Evolutionary conservation across 805 yeast species (phyloP).

Genomic region (Pichia paraexigua): DNA sequence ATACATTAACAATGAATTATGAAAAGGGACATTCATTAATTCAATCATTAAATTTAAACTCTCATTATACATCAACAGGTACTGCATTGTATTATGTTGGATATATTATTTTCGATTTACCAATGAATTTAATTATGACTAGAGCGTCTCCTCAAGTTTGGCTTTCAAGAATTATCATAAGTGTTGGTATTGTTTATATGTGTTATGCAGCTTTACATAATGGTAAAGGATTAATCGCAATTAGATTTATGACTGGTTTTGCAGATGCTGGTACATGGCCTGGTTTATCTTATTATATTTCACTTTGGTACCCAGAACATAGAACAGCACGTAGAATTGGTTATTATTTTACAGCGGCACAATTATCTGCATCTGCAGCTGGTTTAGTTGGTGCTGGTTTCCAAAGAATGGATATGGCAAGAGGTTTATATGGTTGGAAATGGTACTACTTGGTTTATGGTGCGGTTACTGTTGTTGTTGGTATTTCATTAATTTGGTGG

Average conservation of each 20-base stretch:
- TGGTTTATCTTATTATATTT: conserved; percentile 75
- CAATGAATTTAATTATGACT: conserved; percentile 85
- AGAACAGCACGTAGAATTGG: conserved; percentile 75
- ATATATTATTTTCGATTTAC: conserved; percentile 75
- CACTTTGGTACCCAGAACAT: conserved; percentile 79
- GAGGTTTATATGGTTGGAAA: conserved; percentile 76
- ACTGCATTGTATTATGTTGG: conserved; percentile 80
- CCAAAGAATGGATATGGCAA: conserved; percentile 66
- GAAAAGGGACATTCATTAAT: conserved; percentile 52
- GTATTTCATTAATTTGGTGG: conserved; percentile 69
- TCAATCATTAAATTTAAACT: conserved; percentile 40
- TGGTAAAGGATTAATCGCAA: conserved; percentile 56
- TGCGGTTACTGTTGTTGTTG: conserved; percentile 52
- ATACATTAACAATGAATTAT: conserved; percentile 70
- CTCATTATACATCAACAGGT: conserved; percentile 62
- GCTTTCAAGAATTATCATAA: conserved; percentile 68
- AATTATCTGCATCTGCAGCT: conserved; percentile 81
- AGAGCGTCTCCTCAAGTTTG: conserved; percentile 75
- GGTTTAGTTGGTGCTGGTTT: conserved; percentile 85
- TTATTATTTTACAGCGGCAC: conserved; percentile 87
- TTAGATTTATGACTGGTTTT: conserved; percentile 64
- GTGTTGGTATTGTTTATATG: conserved; percentile 70
- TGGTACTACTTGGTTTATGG: conserved; percentile 83
- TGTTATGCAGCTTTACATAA: conserved; percentile 60
- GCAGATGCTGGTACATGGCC: conserved; percentile 91